Percentiles rank a stretch among this genome's conserved stretches.
These are phyloP conservation scores for Didymella exigua DNA, from an alignment of 2,329 filamentous ascomycete genomes.

Conservation along the genomic window DNA sequence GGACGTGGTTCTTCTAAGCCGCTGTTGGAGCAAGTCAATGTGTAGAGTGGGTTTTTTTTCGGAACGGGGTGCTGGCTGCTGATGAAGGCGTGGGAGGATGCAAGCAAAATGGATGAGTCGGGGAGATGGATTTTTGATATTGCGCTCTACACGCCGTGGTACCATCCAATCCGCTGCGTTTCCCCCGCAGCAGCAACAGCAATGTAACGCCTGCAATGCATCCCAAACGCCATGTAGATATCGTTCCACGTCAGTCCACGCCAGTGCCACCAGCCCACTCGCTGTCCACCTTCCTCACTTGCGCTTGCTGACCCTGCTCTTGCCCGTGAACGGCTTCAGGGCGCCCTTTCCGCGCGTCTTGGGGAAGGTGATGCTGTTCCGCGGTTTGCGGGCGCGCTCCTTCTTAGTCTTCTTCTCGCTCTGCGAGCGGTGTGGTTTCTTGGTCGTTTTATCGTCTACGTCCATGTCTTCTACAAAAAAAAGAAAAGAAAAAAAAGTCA, in stretches of 20 bases:
- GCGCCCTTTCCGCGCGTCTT: conserved; percentile 41
- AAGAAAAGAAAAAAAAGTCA: conserved; percentile 2
- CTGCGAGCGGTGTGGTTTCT: conserved; percentile 27
- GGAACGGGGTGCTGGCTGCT: too few species aligned
- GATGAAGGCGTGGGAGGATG: too few species aligned
- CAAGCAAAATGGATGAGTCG: too few species aligned
- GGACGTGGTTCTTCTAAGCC: too few species aligned
- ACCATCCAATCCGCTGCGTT: conserved; percentile 28
- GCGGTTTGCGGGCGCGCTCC: conserved; percentile 46
- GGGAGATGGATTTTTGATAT: conserved; percentile 3
- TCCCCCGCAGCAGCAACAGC: conserved; percentile 11
- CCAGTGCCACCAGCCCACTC: too few species aligned
- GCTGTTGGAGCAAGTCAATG: too few species aligned
- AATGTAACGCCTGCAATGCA: conserved; percentile 11
- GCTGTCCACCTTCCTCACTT: conserved; percentile 16
- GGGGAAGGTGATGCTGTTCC: conserved; percentile 49
- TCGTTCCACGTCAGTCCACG: too few species aligned
- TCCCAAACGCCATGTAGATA: conserved; percentile 28
- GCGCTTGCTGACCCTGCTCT: conserved; percentile 35
- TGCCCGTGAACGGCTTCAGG: conserved; percentile 41
- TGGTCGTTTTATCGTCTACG: conserved; percentile 41
- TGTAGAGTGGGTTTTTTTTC: too few species aligned
- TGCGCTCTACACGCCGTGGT: conserved; percentile 27
- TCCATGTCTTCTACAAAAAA: too few species aligned
- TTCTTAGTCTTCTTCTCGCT: conserved; percentile 45